Base-by-base conservation (phyloP, 352 stramenopile species). In the Phytopythium ostracodes region DNA sequence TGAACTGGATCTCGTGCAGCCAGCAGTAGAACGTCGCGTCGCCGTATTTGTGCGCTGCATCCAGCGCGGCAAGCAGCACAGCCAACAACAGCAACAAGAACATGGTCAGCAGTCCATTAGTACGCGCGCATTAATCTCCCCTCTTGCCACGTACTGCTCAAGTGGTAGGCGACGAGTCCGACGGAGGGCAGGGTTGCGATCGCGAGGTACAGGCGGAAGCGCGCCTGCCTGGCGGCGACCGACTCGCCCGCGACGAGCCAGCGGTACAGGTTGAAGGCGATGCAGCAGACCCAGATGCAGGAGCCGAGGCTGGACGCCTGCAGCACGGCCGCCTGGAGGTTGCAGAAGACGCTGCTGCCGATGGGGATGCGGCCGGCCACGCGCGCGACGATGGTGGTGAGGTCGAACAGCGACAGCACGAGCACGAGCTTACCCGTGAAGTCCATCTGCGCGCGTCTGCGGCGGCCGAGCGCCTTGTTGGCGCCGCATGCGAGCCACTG, bases 1-100 rank as follows among this genome's bases (percentile, higher is more conserved):
- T 86, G 62, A 77, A 72, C 22, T 72, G 62, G 27, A 84, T 77
- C 25, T 92, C 77, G 27, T 71, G 67, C 53, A 95, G 68, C 82
- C 82, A 95, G 71, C 86, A 95, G 66, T 83, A 92, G 69, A 92
- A 92, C 46, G 82, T 93, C 46, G 84, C 77, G 65, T 93, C 79
- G 4, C 84, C 84, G 59, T 90, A 90, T 46, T 78, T 76, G 62
- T 85, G 66, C 29, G 67, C 82, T 84, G 57, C n/a, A 38, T 38
- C 7, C 46, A 50, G 55, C 10, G 8, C n/a, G n/a, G n/a, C n/a
- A 9, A 50, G 27, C 36, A n/a, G n/a, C n/a, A n/a, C n/a, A n/a
- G n/a, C n/a, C n/a, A n/a, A n/a, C 56, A 27, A 4, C 43, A 49
- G 1, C 22, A 29, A 5, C 44, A 49, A n/a, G 10, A 33, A 24